Evolutionary conservation across 2,329 filamentous ascomycete genomes (phyloP).

Genomic region (Esteya vermicola): DNA sequence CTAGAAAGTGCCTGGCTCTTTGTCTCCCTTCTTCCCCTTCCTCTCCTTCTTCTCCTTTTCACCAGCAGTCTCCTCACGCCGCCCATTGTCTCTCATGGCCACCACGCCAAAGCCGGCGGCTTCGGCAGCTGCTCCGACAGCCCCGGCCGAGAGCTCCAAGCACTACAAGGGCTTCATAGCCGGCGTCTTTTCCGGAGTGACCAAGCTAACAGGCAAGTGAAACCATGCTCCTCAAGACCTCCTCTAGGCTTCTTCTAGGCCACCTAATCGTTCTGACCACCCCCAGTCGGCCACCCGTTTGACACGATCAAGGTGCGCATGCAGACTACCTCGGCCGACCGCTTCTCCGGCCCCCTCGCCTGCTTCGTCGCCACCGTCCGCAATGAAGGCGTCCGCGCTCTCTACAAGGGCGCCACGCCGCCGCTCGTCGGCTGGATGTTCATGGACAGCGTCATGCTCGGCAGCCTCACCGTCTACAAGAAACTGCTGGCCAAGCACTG

Average conservation of each 20-base stretch:
- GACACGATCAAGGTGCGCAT: constrained; percentile 95
- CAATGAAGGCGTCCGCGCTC: constrained; percentile 68
- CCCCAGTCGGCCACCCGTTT: constrained; percentile 56
- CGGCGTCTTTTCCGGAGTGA: constrained; percentile 87
- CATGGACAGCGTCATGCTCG: constrained; percentile 87
- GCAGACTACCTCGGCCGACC: constrained; percentile 64
- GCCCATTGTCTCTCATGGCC: constrained; percentile 1
- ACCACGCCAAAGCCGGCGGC: not conserved
- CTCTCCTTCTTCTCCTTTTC: not conserved
- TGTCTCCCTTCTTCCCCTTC: not conserved
- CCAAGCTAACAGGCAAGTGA: constrained; percentile 64
- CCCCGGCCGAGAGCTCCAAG: constrained; percentile 19
- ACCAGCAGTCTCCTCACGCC: not conserved
- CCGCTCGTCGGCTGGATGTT: constrained; percentile 96
- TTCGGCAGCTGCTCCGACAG: not conserved
- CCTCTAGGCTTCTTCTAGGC: not conserved
- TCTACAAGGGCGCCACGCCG: constrained; percentile 91
- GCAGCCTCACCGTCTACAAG: constrained; percentile 80
- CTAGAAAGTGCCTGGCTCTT: no score
- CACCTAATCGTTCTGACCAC: not conserved
- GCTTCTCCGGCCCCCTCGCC: constrained; percentile 76
- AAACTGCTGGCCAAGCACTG: constrained; percentile 68
- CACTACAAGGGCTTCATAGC: constrained; percentile 95
- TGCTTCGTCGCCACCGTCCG: constrained; percentile 74
- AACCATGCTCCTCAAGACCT: constrained; percentile 6